Percentiles rank a stretch among this genome's conserved stretches.
Evolutionary conservation across 176 grass and related monocot species (phyloP).

Genomic region (Oryza punctata): DNA sequence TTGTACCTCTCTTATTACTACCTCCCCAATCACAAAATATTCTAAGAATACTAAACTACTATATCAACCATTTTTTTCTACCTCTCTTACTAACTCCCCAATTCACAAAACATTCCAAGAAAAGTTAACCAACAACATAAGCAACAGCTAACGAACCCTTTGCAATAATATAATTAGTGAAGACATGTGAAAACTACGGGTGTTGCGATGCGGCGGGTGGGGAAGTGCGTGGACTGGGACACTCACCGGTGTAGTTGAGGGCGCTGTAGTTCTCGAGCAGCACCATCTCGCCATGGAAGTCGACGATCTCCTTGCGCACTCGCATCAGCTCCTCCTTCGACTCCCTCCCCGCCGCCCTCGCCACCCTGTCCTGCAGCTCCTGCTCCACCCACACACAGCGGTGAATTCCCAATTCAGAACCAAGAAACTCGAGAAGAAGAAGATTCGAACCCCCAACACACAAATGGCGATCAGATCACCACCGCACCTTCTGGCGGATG

Average conservation of each 20-base stretch:
- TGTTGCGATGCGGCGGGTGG: background rate
- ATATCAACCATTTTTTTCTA: background rate
- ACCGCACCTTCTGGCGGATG: conserved; percentile 83
- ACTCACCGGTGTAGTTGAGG: conserved; percentile 89
- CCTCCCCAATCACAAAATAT: background rate
- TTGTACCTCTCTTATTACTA: background rate
- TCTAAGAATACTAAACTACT: background rate
- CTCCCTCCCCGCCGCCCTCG: conserved; percentile 53
- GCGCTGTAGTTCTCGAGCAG: conserved; percentile 99
- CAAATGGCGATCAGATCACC: background rate
- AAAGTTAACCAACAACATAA: conserved; percentile 16
- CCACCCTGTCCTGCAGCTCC: conserved; percentile 83
- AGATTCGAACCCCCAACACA: background rate
- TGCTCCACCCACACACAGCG: conserved; percentile 27
- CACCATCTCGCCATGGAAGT: conserved; percentile 98
- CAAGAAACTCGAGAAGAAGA: background rate
- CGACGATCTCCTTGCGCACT: conserved; percentile 93
- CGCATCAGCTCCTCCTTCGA: conserved; percentile 80
- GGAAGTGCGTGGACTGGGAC: background rate
- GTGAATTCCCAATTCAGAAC: conserved; percentile 28
- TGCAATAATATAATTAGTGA: background rate
- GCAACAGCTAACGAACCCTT: background rate
- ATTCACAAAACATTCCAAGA: conserved; percentile 20
- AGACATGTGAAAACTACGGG: conserved; percentile 6
- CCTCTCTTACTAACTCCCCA: background rate